phyloP scores from a whole-genome alignment of 2,329 filamentous ascomycete genomes.

The Ophiostoma sp. region DNA sequence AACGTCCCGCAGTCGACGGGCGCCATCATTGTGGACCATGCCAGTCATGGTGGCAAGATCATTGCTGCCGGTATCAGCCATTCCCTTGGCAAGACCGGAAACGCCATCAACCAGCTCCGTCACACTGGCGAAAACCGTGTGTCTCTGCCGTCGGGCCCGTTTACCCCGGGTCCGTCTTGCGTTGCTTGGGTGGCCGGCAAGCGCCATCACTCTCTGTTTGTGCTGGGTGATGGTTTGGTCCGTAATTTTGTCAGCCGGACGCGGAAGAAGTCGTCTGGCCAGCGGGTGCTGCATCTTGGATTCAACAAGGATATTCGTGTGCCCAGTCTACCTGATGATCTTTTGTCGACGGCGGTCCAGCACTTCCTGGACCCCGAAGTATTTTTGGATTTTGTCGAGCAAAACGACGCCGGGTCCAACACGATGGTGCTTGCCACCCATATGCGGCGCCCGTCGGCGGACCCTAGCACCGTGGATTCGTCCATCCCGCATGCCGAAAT shows the following conservation, averaged over 20 bases:
- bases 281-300: constrained; percentile 54
- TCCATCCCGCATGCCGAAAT: constrained; percentile 80
- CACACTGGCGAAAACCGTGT: constrained; percentile 76
- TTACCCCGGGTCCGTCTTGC: constrained; percentile 58
- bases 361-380: constrained; percentile 59
- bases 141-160: constrained; percentile 60
- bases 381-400: constrained; percentile 54
- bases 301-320: constrained; percentile 68
- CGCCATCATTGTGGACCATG: constrained; percentile 57
- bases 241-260: constrained; percentile 64
- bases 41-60: constrained; percentile 69
- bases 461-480: constrained; percentile 55
- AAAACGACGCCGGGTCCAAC: constrained; percentile 56
- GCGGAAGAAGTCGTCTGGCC: constrained; percentile 55
- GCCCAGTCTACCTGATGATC: constrained; percentile 60
- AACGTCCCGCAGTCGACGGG: constrained; percentile 44
- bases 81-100: constrained; percentile 72
- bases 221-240: constrained; percentile 65
- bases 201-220: constrained; percentile 62
- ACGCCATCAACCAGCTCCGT: constrained; percentile 67
- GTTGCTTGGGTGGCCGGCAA: constrained; percentile 66
- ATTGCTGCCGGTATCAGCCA: constrained; percentile 73
- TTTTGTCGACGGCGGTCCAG: constrained; percentile 57
- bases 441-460: constrained; percentile 39
- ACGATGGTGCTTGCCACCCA: constrained; percentile 51